Evolutionary conservation across 1,284 basidiomycete species (phyloP).

Genomic region (Cutaneotrichosporon cyanovorans): DNA sequence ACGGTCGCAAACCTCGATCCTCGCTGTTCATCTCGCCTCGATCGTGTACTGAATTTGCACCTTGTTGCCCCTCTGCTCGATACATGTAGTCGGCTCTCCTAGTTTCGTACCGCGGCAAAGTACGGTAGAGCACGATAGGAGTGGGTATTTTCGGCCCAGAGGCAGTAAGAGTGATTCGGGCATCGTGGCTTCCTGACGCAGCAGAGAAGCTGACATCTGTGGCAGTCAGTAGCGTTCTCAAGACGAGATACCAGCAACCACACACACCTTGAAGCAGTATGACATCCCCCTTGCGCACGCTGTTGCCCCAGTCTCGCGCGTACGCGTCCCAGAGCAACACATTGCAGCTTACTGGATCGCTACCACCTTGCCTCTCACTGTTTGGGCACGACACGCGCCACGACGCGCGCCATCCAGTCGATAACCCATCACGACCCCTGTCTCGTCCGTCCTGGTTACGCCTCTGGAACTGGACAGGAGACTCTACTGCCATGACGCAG

Average conservation of each 20-base stretch:
- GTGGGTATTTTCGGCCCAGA: background rate
- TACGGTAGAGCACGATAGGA: slow-evolving; percentile 31
- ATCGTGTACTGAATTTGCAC: background rate
- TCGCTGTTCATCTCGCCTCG: slow-evolving; percentile 6
- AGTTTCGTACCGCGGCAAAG: slow-evolving; percentile 25
- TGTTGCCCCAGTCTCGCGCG: slow-evolving; percentile 29
- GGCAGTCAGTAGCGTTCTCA: background rate
- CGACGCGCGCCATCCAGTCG: slow-evolving; percentile 27
- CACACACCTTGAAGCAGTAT: slow-evolving; percentile 34
- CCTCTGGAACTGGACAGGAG: slow-evolving; percentile 6
- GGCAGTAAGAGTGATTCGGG: background rate
- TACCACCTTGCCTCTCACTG: background rate
- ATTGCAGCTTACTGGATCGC: slow-evolving; percentile 17
- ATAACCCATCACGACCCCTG: slow-evolving; percentile 14
- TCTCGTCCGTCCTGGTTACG: slow-evolving; percentile 10
- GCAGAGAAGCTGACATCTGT: slow-evolving; percentile 28
- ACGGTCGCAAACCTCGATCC: slow-evolving; percentile 24
- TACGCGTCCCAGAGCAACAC: slow-evolving; percentile 35
- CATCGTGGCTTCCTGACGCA: background rate
- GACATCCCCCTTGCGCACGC: slow-evolving; percentile 33
- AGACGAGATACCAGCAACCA: background rate
- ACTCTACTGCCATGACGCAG: slow-evolving; percentile 28
- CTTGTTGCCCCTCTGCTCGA: slow-evolving; percentile 1
- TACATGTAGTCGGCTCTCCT: slow-evolving; percentile 23
- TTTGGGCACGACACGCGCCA: slow-evolving; percentile 30